Evolutionary conservation across 1,284 basidiomycete genomes (phyloP).

Genomic region (Ceratobasidium sp.): DNA sequence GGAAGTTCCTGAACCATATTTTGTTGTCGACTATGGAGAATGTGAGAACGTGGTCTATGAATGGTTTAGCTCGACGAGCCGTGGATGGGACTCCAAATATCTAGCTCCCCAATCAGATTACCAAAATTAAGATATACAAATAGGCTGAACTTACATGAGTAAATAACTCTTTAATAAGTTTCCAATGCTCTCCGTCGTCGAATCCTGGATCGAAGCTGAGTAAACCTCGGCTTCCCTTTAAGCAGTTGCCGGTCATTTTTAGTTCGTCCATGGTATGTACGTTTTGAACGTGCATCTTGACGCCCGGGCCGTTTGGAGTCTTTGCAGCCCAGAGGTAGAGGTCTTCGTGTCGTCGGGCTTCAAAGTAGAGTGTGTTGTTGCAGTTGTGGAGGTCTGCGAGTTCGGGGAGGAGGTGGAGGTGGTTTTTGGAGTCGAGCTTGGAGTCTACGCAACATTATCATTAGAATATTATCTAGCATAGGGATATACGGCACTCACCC

Average conservation of each 20-base stretch:
- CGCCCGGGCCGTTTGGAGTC: slow-evolving; percentile 95
- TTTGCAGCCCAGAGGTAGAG: slow-evolving; percentile 97
- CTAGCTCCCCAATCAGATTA: too few relatives aligned
- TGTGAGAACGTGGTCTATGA: slow-evolving; percentile 95
- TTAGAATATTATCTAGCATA: not conserved
- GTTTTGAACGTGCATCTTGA: slow-evolving; percentile 98
- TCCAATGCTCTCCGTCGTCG: slow-evolving; percentile 87
- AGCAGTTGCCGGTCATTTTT: slow-evolving; percentile 99
- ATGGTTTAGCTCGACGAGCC: slow-evolving; percentile 91
- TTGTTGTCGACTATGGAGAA: slow-evolving; percentile 96
- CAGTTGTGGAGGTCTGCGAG: slow-evolving; percentile 97
- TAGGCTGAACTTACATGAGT: slow-evolving; percentile 75
- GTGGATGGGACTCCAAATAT: slow-evolving; percentile 93
- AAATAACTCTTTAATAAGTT: slow-evolving; percentile 91
- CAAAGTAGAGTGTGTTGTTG: slow-evolving; percentile 97
- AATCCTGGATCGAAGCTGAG: slow-evolving; percentile 93
- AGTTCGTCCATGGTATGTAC: slow-evolving; percentile 99
- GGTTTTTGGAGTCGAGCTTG: slow-evolving; percentile 96
- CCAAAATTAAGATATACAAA: too few relatives aligned
- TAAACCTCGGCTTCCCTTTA: slow-evolving; percentile 92
- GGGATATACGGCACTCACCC: slow-evolving; percentile 59
- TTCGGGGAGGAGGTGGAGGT: slow-evolving; percentile 91
- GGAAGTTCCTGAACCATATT: slow-evolving; percentile 99
- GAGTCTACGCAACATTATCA: slow-evolving; percentile 64
- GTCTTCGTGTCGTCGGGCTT: slow-evolving; percentile 93